These are phyloP conservation scores for Ochetophila trinervis DNA, from an alignment of 306 rosid species.

Conservation along the genomic window DNA sequence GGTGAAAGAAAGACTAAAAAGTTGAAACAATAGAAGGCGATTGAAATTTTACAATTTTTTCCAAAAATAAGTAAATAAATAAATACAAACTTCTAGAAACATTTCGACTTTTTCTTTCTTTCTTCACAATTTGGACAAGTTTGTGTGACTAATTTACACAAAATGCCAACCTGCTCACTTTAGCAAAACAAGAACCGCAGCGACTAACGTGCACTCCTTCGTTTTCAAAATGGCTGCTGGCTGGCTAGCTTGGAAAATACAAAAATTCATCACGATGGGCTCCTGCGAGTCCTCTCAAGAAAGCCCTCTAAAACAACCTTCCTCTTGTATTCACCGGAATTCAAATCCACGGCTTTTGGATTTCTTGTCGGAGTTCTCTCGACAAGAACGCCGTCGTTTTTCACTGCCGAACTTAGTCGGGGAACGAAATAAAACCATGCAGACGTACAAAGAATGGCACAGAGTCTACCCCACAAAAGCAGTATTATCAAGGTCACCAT, in stretches of 20 bases:
- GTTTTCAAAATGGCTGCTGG: no score
- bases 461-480: constrained; percentile 61
- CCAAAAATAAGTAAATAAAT: background rate
- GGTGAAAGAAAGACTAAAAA: background rate
- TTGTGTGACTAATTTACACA: background rate
- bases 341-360: background rate
- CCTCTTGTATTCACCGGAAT: constrained; percentile 33
- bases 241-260: background rate
- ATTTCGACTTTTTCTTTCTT: background rate
- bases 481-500: constrained; percentile 48
- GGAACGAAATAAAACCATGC: constrained; percentile 60
- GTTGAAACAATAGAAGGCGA: background rate
- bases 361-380: background rate
- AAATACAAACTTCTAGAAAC: constrained; percentile 4
- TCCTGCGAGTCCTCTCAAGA: constrained; percentile 32
- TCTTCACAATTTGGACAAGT: background rate
- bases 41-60: no score
- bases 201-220: background rate
- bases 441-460: constrained; percentile 65
- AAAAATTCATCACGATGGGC: background rate
- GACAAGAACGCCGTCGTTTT: background rate
- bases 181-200: constrained; percentile 10
- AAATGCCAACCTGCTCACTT: background rate
- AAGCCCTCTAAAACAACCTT: constrained; percentile 38
- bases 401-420: constrained; percentile 18